Base-by-base conservation (phyloP, 2,329 filamentous ascomycete genomes). In the Cercospora beticola region DNA sequence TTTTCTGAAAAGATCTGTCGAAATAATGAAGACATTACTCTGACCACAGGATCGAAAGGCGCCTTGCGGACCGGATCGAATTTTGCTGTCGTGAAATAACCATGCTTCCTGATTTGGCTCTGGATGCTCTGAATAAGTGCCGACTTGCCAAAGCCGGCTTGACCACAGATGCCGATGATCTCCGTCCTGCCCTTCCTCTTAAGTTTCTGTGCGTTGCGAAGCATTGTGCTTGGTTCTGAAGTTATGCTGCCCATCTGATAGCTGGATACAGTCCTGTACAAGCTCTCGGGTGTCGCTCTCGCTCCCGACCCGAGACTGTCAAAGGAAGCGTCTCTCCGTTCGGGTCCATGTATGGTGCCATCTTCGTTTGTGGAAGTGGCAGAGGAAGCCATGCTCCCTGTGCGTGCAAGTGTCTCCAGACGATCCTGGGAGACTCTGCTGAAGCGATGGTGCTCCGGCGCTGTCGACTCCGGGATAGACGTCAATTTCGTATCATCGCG, bases 1-100 rank as follows among this genome's bases (percentile, higher is more conserved):
- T 85, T 84, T 74, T 90, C 88, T 0, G 87, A 88, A 73, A 89
- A 90, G 6, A 89, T 88, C 70, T 90, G 88, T 28, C 87, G 83
- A 66, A 90, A 86, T 18, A 89, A 78, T 43, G 86, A 87, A 6
- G 85, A 86, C 79, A 90, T 82, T n/a, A 88, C 81, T 69, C 84
- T 85, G 18, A 89, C 80, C 43, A 89, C 83, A 0, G 88, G 86
- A 65, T 89, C 88, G 70, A 88, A 90, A 0, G 88, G 88, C 5
- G 86, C 83, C 64, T 84, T 84, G 71, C 85, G 85, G 18, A 86
- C 83, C 63, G 85, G 83, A 71, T 90, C 88, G 65, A 90, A 87
- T 71, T 86, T 87, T 28, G 86, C 84, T 58, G 84, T 83, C 0
- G 86, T 86, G 72, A 88, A 88, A 73, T 89, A 90, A 5, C 87